A percentile compares a stretch with the other conserved stretches of the same genome.
Evolutionary conservation across 192 early-diverging fungal genomes (phyloP).

Genomic region (Coemansia sp.): DNA sequence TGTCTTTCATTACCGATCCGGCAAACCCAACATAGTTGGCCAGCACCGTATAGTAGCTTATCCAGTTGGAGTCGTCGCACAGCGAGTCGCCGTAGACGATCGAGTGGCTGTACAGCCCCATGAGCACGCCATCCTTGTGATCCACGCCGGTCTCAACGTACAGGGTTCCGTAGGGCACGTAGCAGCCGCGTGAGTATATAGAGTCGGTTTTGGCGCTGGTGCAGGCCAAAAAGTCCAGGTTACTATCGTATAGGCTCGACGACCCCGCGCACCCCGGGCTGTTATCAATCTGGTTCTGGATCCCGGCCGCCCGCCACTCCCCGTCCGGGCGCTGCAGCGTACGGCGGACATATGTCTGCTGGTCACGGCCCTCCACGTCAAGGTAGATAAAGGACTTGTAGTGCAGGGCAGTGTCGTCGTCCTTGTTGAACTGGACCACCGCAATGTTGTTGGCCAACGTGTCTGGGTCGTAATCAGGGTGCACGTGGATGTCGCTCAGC

Average conservation of each 20-base stretch:
- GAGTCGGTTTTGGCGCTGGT: background rate
- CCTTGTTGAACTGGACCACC: constrained; percentile 11
- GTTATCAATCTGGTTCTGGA: background rate
- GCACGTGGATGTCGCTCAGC: constrained; percentile 7
- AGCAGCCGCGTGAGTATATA: background rate
- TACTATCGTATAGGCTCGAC: background rate
- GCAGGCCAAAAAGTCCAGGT: background rate
- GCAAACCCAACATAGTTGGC: constrained; percentile 8
- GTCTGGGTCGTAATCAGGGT: constrained; percentile 11
- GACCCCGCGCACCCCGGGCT: background rate
- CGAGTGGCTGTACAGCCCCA: constrained; percentile 9
- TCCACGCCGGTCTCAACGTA: constrained; percentile 5
- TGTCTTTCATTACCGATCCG: background rate
- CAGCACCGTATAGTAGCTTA: constrained; percentile 18
- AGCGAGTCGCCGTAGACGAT: constrained; percentile 1
- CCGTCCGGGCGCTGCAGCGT: background rate
- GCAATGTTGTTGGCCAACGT: constrained; percentile 40
- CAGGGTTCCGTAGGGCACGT: constrained; percentile 7
- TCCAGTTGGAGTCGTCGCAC: background rate
- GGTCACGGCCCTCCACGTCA: background rate
- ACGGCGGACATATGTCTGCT: constrained; percentile 5
- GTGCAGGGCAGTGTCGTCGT: background rate
- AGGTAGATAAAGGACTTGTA: constrained; percentile 6
- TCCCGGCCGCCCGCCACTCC: constrained; percentile 3
- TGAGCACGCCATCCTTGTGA: background rate